Evolutionary conservation across 495 filamentous ascomycete genomes (phyloP).

Genomic region (Xylaria intraflava): DNA sequence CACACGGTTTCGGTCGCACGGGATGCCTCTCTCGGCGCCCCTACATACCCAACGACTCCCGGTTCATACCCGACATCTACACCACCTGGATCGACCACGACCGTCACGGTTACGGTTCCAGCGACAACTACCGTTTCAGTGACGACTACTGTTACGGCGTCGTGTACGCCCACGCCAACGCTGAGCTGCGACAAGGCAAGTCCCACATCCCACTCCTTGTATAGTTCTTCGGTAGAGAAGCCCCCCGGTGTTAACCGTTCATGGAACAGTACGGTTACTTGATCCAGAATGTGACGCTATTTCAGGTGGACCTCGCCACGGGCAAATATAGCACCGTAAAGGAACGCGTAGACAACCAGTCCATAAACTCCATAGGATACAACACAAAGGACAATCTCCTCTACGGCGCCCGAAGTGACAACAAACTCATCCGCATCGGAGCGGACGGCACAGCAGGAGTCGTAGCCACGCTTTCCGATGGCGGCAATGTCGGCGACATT

Average conservation of each 20-base stretch:
- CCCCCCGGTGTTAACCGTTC: neutral
- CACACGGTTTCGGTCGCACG: slow-evolving; percentile 5
- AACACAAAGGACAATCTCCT: slow-evolving; percentile 13
- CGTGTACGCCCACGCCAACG: slow-evolving; percentile 6
- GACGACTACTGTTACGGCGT: slow-evolving; percentile 8
- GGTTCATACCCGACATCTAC: neutral
- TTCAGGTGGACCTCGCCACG: slow-evolving; percentile 8
- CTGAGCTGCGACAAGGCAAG: slow-evolving; percentile 12
- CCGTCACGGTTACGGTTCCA: slow-evolving; percentile 8
- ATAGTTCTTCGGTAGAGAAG: neutral
- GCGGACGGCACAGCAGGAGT: slow-evolving; percentile 2
- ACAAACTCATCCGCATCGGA: slow-evolving; percentile 10
- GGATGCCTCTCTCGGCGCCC: slow-evolving; percentile 3
- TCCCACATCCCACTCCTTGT: neutral
- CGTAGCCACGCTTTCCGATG: neutral
- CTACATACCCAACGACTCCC: too few relatives aligned
- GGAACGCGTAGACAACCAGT: neutral
- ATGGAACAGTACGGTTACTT: slow-evolving; percentile 10
- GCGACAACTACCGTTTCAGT: slow-evolving; percentile 9
- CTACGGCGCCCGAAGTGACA: slow-evolving; percentile 1
- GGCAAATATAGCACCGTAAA: neutral
- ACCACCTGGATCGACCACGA: neutral
- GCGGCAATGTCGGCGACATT: slow-evolving; percentile 9
- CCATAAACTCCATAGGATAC: slow-evolving; percentile 12
- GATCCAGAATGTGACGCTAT: slow-evolving; percentile 8